Base-by-base conservation (phyloP, 2,329 filamentous ascomycete species). In the Pseudogymnoascus verrucosus region DNA sequence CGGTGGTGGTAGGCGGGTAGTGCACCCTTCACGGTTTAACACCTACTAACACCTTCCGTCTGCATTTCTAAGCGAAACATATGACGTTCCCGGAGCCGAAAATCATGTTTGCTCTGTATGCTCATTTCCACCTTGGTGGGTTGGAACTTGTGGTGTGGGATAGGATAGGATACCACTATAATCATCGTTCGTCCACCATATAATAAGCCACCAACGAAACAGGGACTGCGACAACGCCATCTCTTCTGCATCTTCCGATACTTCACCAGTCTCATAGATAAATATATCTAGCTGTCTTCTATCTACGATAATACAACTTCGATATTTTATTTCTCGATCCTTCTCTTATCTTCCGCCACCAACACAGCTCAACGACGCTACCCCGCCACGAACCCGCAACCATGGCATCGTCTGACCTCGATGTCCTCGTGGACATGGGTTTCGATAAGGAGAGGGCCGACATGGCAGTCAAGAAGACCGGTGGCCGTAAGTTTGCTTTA, bases 381-480 rank as follows among this genome's bases (percentile, higher is more conserved):
- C 60, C 63, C 66, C 67, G 47, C 62, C 64, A 64, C 68, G 67
- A 16, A 16, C 12, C 47, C 47, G 3, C 71, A 75, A 78, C 70
- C 66, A 86, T 84, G 77, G 81, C 82, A 67, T 78, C 82, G 67
- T 80, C 84, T 51, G 85, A 88, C 70, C 78, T 88, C 16, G 80
- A 86, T 16, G 76, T 82, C 37, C 77, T 89, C 69, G 73, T 88
- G 67, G 86, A 89, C 62, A 89, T 89, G 85, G 87, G 87, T 76
- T 99, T 99, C 73, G 91, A 96, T 68, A 85, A 86, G 71, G 85
- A 91, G 71, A 87, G 90, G 68, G 88, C 91, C 57, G 84, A 93
- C 74, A 78, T 98, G 54, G 95, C 95, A 37, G 81, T 96, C 68
- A 91, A 93, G 77, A 91, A 90, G 72, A 84, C 87, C 11, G 91